A percentile compares a stretch with the other conserved stretches of the same genome.
Evolutionary conservation across 1,284 basidiomycete genomes (phyloP).

Genomic region (Malassezia sympodialis): DNA sequence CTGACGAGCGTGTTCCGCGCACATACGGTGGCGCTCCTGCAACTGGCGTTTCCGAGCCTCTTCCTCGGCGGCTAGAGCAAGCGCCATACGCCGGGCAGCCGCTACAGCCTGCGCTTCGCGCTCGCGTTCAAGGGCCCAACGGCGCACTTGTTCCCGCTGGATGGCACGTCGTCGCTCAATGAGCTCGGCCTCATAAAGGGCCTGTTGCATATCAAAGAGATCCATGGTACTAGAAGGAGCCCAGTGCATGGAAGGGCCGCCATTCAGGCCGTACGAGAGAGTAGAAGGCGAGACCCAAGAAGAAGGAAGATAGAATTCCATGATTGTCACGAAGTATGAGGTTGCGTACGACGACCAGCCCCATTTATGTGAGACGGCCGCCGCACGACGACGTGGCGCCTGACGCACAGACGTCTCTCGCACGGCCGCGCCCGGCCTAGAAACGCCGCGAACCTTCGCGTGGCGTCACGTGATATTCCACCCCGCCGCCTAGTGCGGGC

Average conservation of each 20-base stretch:
- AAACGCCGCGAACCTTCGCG: constrained; percentile 6
- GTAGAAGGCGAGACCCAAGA: neutral
- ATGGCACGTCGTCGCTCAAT: neutral
- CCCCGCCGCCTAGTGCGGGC: neutral
- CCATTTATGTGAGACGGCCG: neutral
- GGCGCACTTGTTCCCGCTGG: neutral
- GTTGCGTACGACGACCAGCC: neutral
- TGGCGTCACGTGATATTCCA: neutral
- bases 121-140: neutral
- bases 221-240: neutral
- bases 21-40: too few species aligned
- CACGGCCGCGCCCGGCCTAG: neutral
- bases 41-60: neutral
- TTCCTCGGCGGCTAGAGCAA: neutral
- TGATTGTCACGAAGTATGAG: neutral
- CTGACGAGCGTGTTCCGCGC: neutral
- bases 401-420: neutral
- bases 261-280: neutral
- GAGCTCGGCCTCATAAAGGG: neutral
- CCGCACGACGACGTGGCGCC: neutral
- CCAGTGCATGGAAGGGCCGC: neutral
- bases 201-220: constrained; percentile 2
- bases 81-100: neutral
- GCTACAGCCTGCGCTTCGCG: neutral
- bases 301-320: constrained; percentile 3